A percentile compares a stretch with the other conserved stretches of the same genome.
phyloP scores from a whole-genome alignment of 169 alveolate species.

The Plasmodium inui region DNA sequence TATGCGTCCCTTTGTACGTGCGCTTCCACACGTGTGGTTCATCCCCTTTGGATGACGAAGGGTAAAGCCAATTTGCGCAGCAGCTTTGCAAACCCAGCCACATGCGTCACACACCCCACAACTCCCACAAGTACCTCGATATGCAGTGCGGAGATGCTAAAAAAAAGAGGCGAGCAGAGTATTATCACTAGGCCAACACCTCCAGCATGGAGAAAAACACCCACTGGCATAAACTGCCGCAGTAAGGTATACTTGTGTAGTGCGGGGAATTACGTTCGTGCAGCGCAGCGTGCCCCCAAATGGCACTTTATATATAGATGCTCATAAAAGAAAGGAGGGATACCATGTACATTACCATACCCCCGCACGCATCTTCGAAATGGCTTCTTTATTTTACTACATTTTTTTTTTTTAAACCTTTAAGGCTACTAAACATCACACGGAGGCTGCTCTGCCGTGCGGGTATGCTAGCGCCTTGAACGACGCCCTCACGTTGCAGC shows the following conservation, averaged over 20 bases:
- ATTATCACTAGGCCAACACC: background rate
- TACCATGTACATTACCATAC: background rate
- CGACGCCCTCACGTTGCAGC: background rate
- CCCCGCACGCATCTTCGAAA: background rate
- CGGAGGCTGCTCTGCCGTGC: background rate
- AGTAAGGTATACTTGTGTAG: too few species aligned
- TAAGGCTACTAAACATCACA: background rate
- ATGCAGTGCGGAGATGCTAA: background rate
- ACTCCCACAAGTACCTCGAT: background rate
- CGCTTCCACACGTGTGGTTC: background rate
- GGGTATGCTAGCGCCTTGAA: background rate
- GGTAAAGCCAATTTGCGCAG: background rate
- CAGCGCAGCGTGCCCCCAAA: background rate
- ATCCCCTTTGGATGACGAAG: background rate
- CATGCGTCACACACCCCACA: too few species aligned
- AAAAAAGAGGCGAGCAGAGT: background rate
- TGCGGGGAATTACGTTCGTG: background rate
- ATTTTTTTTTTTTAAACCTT: background rate
- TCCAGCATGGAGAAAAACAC: background rate
- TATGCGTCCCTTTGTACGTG: background rate
- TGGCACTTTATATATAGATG: background rate
- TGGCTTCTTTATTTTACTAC: background rate
- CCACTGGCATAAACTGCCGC: background rate
- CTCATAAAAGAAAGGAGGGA: background rate
- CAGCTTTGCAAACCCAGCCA: background rate